These are phyloP conservation scores for Talaromyces wortmannii DNA, from an alignment of 495 filamentous ascomycete species.

Conservation along the genomic window DNA sequence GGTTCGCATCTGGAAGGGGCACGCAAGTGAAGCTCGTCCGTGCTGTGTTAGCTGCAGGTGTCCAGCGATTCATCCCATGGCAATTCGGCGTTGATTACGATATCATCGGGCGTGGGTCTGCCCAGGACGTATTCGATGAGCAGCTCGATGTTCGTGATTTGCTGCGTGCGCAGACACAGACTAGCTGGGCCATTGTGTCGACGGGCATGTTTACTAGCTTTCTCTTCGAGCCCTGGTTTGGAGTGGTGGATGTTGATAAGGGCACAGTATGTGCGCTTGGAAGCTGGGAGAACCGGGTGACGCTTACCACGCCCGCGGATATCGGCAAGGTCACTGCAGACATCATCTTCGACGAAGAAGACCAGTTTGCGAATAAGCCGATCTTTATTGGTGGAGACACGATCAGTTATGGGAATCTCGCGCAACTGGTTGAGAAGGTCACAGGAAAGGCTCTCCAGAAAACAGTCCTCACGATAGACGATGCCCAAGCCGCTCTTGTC, in stretches of 20 bases:
- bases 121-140: constrained; percentile 55
- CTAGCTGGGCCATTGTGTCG: constrained; percentile 51
- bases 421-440: constrained; percentile 36
- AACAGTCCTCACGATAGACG: constrained; percentile 35
- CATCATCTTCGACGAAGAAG: constrained; percentile 30
- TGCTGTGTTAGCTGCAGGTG: constrained; percentile 41
- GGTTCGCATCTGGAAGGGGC: constrained; percentile 43
- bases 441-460: constrained; percentile 30
- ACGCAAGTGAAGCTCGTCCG: constrained; percentile 42
- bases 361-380: constrained; percentile 5
- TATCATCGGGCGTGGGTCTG: constrained; percentile 44
- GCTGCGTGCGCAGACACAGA: constrained; percentile 37
- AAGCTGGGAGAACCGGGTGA: constrained; percentile 47
- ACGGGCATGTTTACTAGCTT: constrained; percentile 62
- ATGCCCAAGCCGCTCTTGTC: constrained; percentile 29
- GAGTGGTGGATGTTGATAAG: constrained; percentile 36
- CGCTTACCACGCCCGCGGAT: constrained; percentile 49
- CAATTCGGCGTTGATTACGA: constrained; percentile 64
- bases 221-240: constrained; percentile 50
- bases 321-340: constrained; percentile 52
- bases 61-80: constrained; percentile 50
- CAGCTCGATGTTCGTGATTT: constrained; percentile 49
- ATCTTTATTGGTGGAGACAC: constrained; percentile 56
- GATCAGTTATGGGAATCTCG: constrained; percentile 43
- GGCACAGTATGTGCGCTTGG: constrained; percentile 43